Conservation (phyloP, 176 grass and related monocot species). For the Zoysia japonica region DNA sequence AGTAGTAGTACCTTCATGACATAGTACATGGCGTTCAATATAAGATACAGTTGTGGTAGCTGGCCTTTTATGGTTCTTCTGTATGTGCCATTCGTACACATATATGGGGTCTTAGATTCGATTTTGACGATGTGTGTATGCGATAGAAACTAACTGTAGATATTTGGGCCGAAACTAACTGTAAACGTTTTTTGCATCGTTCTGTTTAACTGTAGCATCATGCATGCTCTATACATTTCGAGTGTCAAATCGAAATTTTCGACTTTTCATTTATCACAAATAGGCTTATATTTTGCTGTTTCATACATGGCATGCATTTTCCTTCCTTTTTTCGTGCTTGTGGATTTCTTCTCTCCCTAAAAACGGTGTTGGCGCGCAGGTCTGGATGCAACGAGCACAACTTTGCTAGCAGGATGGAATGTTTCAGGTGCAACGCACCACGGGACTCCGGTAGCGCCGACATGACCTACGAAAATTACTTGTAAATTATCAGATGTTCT, state of each 20-base stretch:
- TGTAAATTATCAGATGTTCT: constrained; percentile 45
- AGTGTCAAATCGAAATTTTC: neutral
- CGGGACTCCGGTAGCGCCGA: constrained; percentile 76
- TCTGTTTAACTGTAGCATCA: neutral
- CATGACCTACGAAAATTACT: constrained; percentile 49
- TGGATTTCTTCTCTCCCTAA: neutral
- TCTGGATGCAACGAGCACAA: constrained; percentile 99
- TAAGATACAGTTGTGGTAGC: neutral
- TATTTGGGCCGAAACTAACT: neutral
- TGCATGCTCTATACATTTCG: neutral
- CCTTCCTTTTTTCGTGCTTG: neutral
- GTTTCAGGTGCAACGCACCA: constrained; percentile 91
- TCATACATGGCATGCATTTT: neutral
- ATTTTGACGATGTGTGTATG: neutral
- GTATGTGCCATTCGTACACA: neutral
- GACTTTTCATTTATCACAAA: neutral
- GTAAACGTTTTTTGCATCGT: neutral
- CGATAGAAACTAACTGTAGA: constrained; percentile 12
- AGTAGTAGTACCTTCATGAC: too few species aligned
- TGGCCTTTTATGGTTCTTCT: neutral
- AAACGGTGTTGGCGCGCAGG: constrained; percentile 35
- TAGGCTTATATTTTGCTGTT: neutral
- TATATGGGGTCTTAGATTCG: neutral
- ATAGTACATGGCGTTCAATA: neutral
- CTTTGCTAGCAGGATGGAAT: constrained; percentile 93